These are phyloP conservation scores for Lotus japonicus DNA, from an alignment of 306 rosid genomes.

Conservation along the genomic window DNA sequence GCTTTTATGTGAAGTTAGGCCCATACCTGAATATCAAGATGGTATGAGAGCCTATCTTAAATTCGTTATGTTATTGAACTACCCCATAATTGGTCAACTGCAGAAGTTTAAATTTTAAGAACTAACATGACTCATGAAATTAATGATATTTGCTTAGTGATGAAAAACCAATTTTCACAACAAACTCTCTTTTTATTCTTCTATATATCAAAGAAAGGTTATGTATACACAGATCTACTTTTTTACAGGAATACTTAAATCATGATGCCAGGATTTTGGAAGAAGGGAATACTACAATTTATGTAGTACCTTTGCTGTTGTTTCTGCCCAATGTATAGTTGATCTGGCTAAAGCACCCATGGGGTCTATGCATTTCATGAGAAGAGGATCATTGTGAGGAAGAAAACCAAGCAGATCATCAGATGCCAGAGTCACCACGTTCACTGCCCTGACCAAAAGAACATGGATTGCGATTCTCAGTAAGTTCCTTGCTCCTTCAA, in stretches of 20 bases:
- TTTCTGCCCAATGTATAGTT: conserved; percentile 41
- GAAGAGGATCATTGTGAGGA: conserved; percentile 46
- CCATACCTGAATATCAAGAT: too few relatives aligned
- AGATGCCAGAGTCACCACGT: conserved; percentile 39
- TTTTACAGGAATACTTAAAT: neutral
- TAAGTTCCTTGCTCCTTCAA: conserved; percentile 43
- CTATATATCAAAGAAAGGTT: conserved; percentile 6
- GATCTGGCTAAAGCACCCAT: conserved; percentile 51
- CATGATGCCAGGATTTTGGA: neutral
- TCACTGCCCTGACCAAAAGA: conserved; percentile 39
- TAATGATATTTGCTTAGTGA: neutral
- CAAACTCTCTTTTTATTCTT: neutral
- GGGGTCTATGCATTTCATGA: conserved; percentile 43
- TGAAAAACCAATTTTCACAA: neutral
- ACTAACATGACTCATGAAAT: too few relatives aligned
- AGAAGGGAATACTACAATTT: conserved; percentile 12
- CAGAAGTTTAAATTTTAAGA: too few relatives aligned
- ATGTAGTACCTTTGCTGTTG: conserved; percentile 11
- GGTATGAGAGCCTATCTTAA: too few relatives aligned
- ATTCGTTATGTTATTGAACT: too few relatives aligned
- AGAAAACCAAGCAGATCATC: conserved; percentile 43
- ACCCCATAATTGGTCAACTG: too few relatives aligned
- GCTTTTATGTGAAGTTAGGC: too few relatives aligned
- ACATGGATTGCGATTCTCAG: conserved; percentile 44
- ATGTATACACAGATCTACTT: neutral